Evolutionary conservation across 2,329 filamentous ascomycete species (phyloP).

Genomic region (Phoma sp.): DNA sequence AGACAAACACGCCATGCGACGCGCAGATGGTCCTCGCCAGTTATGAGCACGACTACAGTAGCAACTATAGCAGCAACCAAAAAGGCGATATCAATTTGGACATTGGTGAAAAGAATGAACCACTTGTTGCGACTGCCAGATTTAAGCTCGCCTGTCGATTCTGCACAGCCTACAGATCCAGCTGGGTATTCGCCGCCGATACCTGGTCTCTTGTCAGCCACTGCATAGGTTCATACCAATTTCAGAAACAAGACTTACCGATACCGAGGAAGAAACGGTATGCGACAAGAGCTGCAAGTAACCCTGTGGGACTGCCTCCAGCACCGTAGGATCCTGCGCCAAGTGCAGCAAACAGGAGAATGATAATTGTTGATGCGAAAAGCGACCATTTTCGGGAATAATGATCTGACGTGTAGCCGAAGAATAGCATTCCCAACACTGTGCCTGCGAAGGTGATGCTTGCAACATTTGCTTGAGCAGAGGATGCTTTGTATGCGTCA

Average conservation of each 20-base stretch:
- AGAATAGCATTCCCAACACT: conserved; percentile 79
- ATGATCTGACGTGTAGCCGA: conserved; percentile 81
- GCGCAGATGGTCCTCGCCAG: conserved; percentile 66
- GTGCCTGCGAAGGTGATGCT: conserved; percentile 88
- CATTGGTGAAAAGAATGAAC: conserved; percentile 83
- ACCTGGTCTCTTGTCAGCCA: conserved; percentile 42
- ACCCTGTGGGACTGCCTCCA: conserved; percentile 68
- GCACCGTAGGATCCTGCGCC: conserved; percentile 78
- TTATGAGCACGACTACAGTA: conserved; percentile 63
- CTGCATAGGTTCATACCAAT: too few relatives aligned
- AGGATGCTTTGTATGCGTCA: conserved; percentile 69
- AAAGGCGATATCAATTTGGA: conserved; percentile 85
- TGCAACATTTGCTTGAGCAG: conserved; percentile 74
- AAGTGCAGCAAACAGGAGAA: conserved; percentile 84
- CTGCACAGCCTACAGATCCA: conserved; percentile 82
- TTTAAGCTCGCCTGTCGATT: conserved; percentile 83
- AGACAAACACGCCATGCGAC: conserved; percentile 84
- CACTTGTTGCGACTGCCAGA: conserved; percentile 82
- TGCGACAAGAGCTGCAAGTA: conserved; percentile 79
- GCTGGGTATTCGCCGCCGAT: conserved; percentile 84
- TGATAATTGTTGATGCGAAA: conserved; percentile 78
- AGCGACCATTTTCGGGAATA: conserved; percentile 85
- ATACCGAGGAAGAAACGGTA: conserved; percentile 80
- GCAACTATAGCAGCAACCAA: conserved; percentile 81
- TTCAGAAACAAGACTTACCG: conserved; percentile 27